Evolutionary conservation across 805 yeast species (phyloP).

Genomic region (Vanderwaltozyma yarrowii): DNA sequence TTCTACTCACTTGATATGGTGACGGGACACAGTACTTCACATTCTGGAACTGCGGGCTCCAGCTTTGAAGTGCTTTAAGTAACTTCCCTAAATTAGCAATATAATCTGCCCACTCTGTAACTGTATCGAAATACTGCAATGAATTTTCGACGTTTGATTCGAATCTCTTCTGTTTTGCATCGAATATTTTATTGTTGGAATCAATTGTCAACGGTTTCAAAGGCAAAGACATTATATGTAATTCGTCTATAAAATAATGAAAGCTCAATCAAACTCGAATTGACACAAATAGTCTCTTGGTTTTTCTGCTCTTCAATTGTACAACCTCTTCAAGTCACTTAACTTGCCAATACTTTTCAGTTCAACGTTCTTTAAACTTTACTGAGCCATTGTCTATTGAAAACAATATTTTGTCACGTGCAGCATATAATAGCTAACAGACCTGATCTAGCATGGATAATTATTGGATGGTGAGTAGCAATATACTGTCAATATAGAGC

Average conservation of each 20-base stretch:
- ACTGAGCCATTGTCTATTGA: no score
- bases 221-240: constrained; percentile 22
- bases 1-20: constrained; percentile 53
- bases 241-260: no score
- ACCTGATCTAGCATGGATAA: no score
- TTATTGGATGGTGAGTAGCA: no score
- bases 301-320: no score
- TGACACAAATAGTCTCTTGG: no score
- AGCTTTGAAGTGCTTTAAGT: constrained; percentile 55
- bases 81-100: constrained; percentile 79
- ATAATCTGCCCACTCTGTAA: constrained; percentile 97
- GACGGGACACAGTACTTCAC: constrained; percentile 54
- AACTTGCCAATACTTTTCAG: no score
- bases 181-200: constrained; percentile 27
- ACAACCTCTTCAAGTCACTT: no score
- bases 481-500: no score
- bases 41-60: constrained; percentile 30
- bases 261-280: background rate
- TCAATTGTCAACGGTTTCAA: constrained; percentile 25
- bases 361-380: no score
- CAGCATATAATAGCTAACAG: no score
- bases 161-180: constrained; percentile 61
- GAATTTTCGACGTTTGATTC: constrained; percentile 60
- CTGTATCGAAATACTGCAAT: constrained; percentile 62
- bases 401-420: no score